Conservation (phyloP, 176 grass and related monocot species). For the Carex myosuroides region DNA sequence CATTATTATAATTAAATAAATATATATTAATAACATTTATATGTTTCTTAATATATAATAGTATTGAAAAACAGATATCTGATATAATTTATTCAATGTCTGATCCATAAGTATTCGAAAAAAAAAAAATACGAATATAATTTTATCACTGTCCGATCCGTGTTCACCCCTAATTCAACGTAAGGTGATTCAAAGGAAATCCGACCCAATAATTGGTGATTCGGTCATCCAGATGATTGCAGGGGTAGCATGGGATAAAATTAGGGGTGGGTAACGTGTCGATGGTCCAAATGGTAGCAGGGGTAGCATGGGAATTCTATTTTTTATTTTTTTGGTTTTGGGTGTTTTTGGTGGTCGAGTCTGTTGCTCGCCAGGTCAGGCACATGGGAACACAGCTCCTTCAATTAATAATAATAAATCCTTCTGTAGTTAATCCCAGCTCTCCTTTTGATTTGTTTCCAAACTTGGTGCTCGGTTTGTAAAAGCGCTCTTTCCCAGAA, state of each 20-base stretch:
- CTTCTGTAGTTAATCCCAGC: background rate
- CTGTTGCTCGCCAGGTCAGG: conserved; percentile 8
- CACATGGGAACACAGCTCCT: conserved; percentile 1
- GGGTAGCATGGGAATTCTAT: background rate
- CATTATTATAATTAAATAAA: too few relatives aligned
- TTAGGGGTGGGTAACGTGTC: background rate
- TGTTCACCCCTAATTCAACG: too few relatives aligned
- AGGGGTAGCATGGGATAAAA: background rate
- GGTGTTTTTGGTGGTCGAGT: background rate
- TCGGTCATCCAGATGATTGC: background rate
- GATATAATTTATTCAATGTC: too few relatives aligned
- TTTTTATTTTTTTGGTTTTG: too few relatives aligned
- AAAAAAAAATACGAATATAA: too few relatives aligned
- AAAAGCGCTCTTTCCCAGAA: conserved; percentile 4
- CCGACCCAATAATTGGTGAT: background rate
- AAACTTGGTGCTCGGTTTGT: background rate
- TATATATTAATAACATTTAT: too few relatives aligned
- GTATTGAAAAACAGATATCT: too few relatives aligned
- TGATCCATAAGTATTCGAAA: too few relatives aligned
- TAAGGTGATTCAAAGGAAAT: background rate
- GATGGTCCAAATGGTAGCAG: background rate
- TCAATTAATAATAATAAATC: background rate
- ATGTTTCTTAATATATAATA: too few relatives aligned
- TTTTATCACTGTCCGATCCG: too few relatives aligned
- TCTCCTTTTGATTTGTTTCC: conserved; percentile 9